Percentiles rank a stretch among this genome's conserved stretches.
phyloP scores from a whole-genome alignment of 257 asterid genomes.

The Forsythia viridissima region DNA sequence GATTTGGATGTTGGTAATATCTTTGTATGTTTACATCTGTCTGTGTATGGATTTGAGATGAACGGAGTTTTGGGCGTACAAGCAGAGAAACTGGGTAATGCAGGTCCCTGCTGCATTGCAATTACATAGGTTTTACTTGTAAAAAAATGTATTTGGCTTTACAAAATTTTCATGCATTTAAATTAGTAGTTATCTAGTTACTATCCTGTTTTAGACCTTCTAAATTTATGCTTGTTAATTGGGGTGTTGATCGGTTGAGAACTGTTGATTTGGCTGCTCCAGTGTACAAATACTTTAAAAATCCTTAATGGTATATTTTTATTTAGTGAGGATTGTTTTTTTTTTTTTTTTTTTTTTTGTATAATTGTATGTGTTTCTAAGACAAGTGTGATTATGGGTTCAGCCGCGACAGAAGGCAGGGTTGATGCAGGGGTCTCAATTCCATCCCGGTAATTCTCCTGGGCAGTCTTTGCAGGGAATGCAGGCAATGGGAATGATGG shows the following conservation, averaged over 20 bases:
- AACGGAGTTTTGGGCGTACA: not conserved
- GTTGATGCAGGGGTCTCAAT: slow-evolving; percentile 77
- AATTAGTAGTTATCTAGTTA: not conserved
- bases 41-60: not conserved
- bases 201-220: not conserved
- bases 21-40: not conserved
- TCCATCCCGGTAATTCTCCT: slow-evolving; percentile 69
- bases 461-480: slow-evolving; percentile 80
- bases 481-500: slow-evolving; percentile 78
- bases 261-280: not conserved
- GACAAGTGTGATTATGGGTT: slow-evolving; percentile 34
- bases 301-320: not conserved
- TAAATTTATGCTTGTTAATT: not conserved
- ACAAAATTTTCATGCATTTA: not conserved
- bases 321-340: not conserved
- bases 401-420: slow-evolving; percentile 88
- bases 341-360: slow-evolving; percentile 1
- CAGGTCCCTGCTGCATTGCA: not conserved
- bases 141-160: not conserved
- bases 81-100: not conserved
- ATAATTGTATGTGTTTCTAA: slow-evolving; percentile 24
- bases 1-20: slow-evolving; percentile 18
- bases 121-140: not conserved
- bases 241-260: not conserved
- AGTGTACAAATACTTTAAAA: not conserved